Evolutionary conservation across 768 basidiomycete genomes (phyloP), one percentile per base, ranked within the genome.

Genomic region (Tulasnella sp.): DNA sequence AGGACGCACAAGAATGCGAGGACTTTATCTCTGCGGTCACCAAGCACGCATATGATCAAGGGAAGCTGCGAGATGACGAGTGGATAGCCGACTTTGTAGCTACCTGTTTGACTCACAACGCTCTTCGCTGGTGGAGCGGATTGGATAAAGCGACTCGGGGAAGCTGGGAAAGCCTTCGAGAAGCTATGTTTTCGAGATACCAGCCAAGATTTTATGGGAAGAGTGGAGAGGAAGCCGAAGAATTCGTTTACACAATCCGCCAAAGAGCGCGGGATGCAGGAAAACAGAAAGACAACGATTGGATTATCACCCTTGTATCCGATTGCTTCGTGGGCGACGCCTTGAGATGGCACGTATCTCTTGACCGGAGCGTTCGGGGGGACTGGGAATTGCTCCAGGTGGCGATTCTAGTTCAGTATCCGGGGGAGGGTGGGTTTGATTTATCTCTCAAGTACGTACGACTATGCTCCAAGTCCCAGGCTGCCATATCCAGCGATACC

Each of bases 21-120:
- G 62, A 68, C 31, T 68, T 68, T 16, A 68, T 68, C 62, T 27
- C 62, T 14, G 62, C 62, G 16, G 62, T 68, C 24, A 34, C 36
- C 12, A 27, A 36, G 31, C 62, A 68, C 16, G 62, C 62, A 0
- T 21, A 80, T 80, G 5, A 83, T 14, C 62, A 68, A 34, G 62
- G 62, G 12, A 68, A 68, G 31, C 62, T 68, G 62, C 62, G 62
- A 36, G 62, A 68, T 14, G 62, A 68, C 62, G 62, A 68, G 27
- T 68, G 62, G 62, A 68, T 68, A 9, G 62, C 62, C 31, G 62
- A 68, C 31, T 14, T 68, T 3, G 62, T 27, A 27, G 62, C 62
- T 4, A 27, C 27, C 16, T 36, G 62, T 68, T 14, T 68, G 27
- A 27, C 31, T 34, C 62, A 68, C 27, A 19, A 36, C 16, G 62